Percentiles rank a stretch among this genome's conserved stretches.
phyloP scores from a whole-genome alignment of 1,284 basidiomycete species.

The Ustilago sp. region DNA sequence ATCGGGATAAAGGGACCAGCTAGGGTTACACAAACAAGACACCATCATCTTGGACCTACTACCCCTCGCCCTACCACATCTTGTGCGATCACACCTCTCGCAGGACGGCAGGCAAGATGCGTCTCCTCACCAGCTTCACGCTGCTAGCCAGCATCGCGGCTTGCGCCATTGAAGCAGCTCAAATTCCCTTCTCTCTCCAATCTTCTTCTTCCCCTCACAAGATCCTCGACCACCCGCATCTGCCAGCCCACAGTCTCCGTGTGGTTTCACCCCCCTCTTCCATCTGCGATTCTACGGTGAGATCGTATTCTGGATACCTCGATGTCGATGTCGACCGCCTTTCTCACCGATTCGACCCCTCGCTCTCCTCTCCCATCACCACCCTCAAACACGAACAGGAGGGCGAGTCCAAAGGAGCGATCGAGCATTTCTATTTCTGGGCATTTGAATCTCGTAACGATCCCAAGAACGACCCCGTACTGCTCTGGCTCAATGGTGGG shows the following conservation, averaged over 20 bases:
- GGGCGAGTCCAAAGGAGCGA: conserved; percentile 49
- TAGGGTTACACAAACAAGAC: not conserved
- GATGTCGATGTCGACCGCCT: conserved; percentile 67
- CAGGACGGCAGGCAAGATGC: conserved; percentile 16
- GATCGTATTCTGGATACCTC: conserved; percentile 66
- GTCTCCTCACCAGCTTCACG: conserved; percentile 7
- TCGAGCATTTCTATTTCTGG: conserved; percentile 70
- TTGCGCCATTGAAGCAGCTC: conserved; percentile 26
- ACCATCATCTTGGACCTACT: not conserved
- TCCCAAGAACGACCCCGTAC: conserved; percentile 60
- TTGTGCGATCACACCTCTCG: not conserved
- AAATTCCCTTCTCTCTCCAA: conserved; percentile 43
- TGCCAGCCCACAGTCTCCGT: conserved; percentile 67
- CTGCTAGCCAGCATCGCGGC: conserved; percentile 21
- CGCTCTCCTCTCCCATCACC: conserved; percentile 13
- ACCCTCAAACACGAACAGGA: conserved; percentile 32
- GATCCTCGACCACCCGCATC: conserved; percentile 53
- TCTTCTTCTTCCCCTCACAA: not conserved
- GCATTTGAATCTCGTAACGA: conserved; percentile 65
- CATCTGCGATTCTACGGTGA: conserved; percentile 57
- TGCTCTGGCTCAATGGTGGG: conserved; percentile 68
- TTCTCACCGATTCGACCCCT: conserved; percentile 14
- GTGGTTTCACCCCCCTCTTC: conserved; percentile 50
- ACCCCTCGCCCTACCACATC: too few species aligned
- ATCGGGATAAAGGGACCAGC: too few species aligned